Percentiles rank a stretch among this genome's conserved stretches.
Conservation (phyloP, 75 land plant species). For the Pinus taeda region DNA sequence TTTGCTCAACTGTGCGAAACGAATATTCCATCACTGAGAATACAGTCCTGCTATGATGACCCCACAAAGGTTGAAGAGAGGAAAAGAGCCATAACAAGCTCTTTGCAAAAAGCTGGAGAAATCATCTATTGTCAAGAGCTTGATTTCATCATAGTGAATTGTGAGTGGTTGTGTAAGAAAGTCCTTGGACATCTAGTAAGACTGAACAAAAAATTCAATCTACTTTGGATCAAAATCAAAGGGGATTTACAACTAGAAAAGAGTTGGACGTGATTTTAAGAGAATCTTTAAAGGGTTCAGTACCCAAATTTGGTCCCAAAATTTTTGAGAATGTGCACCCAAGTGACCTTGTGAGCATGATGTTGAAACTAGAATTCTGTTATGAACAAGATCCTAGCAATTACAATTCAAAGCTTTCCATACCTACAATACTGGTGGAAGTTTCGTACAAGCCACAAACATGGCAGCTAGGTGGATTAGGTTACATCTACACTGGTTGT, state of each 20-base stretch:
- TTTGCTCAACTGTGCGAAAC: constrained; percentile 55
- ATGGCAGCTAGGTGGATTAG: constrained; percentile 33
- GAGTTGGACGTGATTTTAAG: constrained; percentile 50
- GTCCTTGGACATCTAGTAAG: constrained; percentile 50
- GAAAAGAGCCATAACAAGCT: constrained; percentile 44
- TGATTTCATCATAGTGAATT: constrained; percentile 63
- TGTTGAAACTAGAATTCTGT: constrained; percentile 75
- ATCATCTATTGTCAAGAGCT: constrained; percentile 69
- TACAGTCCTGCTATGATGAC: constrained; percentile 40
- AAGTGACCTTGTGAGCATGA: constrained; percentile 62
- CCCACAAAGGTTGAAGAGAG: constrained; percentile 45
- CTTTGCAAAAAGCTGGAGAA: constrained; percentile 59
- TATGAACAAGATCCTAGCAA: constrained; percentile 60
- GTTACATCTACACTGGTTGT: constrained; percentile 51
- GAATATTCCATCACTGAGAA: constrained; percentile 48
- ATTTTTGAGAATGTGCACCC: constrained; percentile 48
- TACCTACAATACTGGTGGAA: constrained; percentile 63
- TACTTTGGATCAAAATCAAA: constrained; percentile 10
- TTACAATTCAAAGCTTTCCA: constrained; percentile 40
- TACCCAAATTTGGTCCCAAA: constrained; percentile 40
- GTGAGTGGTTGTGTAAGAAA: constrained; percentile 77
- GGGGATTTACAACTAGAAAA: constrained; percentile 54
- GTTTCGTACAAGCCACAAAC: constrained; percentile 34
- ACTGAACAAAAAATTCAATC: constrained; percentile 22
- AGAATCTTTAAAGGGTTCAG: constrained; percentile 33